phyloP scores from a whole-genome alignment of 2,329 filamentous ascomycete genomes.

The Sclerotinia minor region DNA sequence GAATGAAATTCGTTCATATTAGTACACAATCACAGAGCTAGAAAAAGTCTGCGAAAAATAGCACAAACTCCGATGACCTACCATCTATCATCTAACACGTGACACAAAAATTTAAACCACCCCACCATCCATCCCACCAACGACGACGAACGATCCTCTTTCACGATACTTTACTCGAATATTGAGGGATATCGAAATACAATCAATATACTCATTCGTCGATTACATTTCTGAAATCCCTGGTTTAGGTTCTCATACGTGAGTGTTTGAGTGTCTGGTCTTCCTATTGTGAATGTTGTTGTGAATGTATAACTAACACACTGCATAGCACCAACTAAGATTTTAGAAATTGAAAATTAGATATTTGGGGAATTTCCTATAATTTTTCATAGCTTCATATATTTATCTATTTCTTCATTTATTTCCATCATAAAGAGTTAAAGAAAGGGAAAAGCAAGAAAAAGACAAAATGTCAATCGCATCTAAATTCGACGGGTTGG shows the following conservation, averaged over 20 bases:
- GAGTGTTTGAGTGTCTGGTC: neutral
- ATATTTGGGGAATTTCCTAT: slow-evolving; percentile 6
- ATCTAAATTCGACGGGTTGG: slow-evolving; percentile 38
- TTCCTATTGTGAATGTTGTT: neutral
- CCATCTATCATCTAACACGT: neutral
- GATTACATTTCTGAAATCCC: neutral
- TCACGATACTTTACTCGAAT: neutral
- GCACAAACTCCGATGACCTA: neutral
- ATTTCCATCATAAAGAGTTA: neutral
- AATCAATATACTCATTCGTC: neutral
- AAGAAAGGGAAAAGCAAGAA: neutral
- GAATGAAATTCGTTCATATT: neutral
- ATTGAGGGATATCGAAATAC: neutral
- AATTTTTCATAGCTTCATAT: neutral
- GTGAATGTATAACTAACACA: neutral
- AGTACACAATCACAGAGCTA: neutral
- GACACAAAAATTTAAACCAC: slow-evolving; percentile 8
- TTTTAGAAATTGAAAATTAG: neutral
- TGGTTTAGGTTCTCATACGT: neutral
- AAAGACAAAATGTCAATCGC: neutral
- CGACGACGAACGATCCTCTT: neutral
- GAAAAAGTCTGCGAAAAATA: neutral
- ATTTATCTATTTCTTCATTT: neutral
- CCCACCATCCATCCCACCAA: slow-evolving; percentile 20
- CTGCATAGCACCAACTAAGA: too few relatives aligned